These are phyloP conservation scores for Cichorium intybus DNA, from an alignment of 140 eudicot genomes.

Conservation along the genomic window DNA sequence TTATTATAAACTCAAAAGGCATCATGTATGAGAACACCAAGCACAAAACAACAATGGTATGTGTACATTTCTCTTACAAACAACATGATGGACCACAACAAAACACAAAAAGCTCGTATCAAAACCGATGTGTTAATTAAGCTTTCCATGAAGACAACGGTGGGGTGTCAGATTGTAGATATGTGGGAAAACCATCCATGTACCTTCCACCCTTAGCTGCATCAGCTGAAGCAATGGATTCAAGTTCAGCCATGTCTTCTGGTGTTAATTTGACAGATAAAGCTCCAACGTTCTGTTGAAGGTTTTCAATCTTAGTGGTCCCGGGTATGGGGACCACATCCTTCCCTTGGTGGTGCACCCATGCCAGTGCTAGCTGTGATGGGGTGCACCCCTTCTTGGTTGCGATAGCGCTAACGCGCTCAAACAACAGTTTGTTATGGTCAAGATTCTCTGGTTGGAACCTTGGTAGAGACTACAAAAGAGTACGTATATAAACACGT, in stretches of 20 bases:
- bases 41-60: background rate
- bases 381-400: constrained; percentile 22
- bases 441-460: constrained; percentile 27
- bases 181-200: constrained; percentile 15
- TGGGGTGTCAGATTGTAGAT: constrained; percentile 24
- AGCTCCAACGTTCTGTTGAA: constrained; percentile 25
- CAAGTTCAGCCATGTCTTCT: constrained; percentile 25
- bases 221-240: constrained; percentile 23
- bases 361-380: constrained; percentile 31
- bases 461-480: constrained; percentile 27
- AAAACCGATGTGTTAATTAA: too few relatives aligned
- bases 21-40: too few relatives aligned
- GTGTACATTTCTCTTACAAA: background rate
- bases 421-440: constrained; percentile 22
- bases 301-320: constrained; percentile 27
- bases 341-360: constrained; percentile 32
- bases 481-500: background rate
- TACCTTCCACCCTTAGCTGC: constrained; percentile 7
- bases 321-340: constrained; percentile 37
- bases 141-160: constrained; percentile 24
- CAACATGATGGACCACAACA: background rate
- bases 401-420: constrained; percentile 20
- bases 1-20: background rate
- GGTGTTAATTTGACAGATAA: constrained; percentile 20
- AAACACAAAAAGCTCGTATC: background rate